These are phyloP conservation scores for Vitis riparia DNA, from an alignment of 164 flowering plant species.

Conservation along the genomic window DNA sequence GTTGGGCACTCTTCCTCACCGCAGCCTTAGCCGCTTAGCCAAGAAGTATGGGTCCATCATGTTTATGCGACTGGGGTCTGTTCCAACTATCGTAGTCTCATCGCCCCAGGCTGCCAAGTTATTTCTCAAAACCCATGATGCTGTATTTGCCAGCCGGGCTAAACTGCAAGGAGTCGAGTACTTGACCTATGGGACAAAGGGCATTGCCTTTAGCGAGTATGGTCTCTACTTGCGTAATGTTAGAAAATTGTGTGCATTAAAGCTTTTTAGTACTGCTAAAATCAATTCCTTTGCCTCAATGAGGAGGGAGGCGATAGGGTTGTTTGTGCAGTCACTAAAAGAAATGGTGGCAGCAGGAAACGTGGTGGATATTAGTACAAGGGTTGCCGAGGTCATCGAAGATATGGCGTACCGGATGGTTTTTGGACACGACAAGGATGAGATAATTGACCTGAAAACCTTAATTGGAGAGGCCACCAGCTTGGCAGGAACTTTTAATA, in stretches of 20 bases:
- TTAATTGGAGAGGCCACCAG: conserved; percentile 8
- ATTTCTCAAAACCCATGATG: conserved; percentile 29
- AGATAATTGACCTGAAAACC: conserved; percentile 10
- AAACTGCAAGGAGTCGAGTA: conserved; percentile 3
- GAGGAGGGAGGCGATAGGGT: conserved; percentile 5
- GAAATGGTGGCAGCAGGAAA: too few relatives aligned
- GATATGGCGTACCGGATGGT: conserved; percentile 16
- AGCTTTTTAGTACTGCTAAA: conserved; percentile 21
- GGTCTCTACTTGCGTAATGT: conserved; percentile 31
- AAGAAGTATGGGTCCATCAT: conserved; percentile 25
- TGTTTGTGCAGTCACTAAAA: too few relatives aligned
- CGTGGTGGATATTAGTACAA: conserved; percentile 4
- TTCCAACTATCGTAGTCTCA: conserved; percentile 19
- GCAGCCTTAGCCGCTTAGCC: conserved; percentile 12
- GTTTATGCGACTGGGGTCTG: conserved; percentile 22
- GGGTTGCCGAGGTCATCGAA: conserved; percentile 1
- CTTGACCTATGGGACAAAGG: conserved; percentile 13
- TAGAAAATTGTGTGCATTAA: conserved; percentile 19
- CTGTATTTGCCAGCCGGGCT: conserved; percentile 21
- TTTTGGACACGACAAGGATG: conserved; percentile 7
- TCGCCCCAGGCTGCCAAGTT: conserved; percentile 21
- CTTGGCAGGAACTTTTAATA: conserved; percentile 22
- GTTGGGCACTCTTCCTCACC: conserved; percentile 28
- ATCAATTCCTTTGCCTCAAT: conserved; percentile 13
- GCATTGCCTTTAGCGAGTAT: conserved; percentile 14